Base-by-base conservation (phyloP, 495 filamentous ascomycete genomes). In the Aspergillus saccharolyticus region DNA sequence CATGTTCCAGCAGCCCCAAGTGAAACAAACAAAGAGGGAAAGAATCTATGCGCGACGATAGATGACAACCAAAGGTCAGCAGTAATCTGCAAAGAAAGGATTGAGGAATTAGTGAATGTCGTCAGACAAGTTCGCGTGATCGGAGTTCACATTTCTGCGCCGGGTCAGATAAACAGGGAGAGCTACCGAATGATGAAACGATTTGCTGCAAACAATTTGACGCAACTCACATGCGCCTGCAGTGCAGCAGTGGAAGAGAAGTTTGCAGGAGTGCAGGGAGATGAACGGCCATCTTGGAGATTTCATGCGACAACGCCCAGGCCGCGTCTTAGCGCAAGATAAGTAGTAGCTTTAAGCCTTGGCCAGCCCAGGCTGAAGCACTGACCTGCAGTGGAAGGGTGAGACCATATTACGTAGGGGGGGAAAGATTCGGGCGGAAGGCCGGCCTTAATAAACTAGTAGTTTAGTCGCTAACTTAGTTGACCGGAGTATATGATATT, bases 201-300 rank as follows among this genome's bases (percentile, higher is more conserved):
- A 65, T 61, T 65, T 59, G 63, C 56, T 51, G 45, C 19, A n/a
- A 18, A n/a, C n/a, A 21, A 55, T 64, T 63, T 63, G 33, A 61
- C 55, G 52, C 53, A 53, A 51, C 56, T 44, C 39, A 73, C 52
- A 52, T 62, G 57, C 56, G 56, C 52, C 49, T 53, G 57, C 51
- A 46, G 53, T 57, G 62, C 25, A 60, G 52, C 21, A 52, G 54
- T 53, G 51, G 54, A 42, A 44, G 52, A 44, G 51, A 54, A 25
- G 47, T 53, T 55, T 50, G 48, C 33, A 16, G 43, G 46, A 39
- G 44, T 55, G 48, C 33, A 16, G 43, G 46, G 39, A 54, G 47
- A 44, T 44, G 7, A 39, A 9, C 19, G 28, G 44, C 45, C 57
- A 52, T 55, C 49, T 6, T 28, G 54, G n/a, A 55, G 51, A 53